phyloP scores from a whole-genome alignment of 768 basidiomycete species.

The Lactarius hengduanensis region DNA sequence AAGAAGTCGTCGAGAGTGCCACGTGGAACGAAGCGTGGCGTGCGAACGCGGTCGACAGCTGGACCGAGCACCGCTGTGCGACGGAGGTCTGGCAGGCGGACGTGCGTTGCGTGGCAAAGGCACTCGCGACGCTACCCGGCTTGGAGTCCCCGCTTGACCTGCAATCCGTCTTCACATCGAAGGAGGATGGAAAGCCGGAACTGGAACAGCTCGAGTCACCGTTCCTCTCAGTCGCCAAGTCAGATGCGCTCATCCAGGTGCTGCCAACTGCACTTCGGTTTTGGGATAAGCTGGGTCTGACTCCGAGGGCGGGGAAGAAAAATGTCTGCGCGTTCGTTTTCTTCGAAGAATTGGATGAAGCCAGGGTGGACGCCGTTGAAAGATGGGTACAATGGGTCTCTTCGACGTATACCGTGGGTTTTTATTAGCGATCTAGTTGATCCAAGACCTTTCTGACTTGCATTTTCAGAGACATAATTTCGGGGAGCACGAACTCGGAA shows the following conservation, averaged over 20 bases:
- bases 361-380: slow-evolving; percentile 48
- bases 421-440: not conserved
- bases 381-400: slow-evolving; percentile 58
- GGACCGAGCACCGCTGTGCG: slow-evolving; percentile 29
- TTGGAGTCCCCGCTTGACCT: slow-evolving; percentile 46
- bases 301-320: slow-evolving; percentile 69
- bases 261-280: slow-evolving; percentile 71
- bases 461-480: slow-evolving; percentile 55
- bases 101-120: slow-evolving; percentile 43
- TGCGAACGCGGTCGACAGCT: slow-evolving; percentile 35
- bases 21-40: slow-evolving; percentile 69
- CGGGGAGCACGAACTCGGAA: slow-evolving; percentile 56
- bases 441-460: slow-evolving; percentile 17
- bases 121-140: slow-evolving; percentile 43
- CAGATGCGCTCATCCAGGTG: slow-evolving; percentile 65
- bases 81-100: slow-evolving; percentile 60
- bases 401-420: slow-evolving; percentile 57
- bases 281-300: slow-evolving; percentile 82
- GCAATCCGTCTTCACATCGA: slow-evolving; percentile 40
- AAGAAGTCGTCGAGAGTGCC: slow-evolving; percentile 72
- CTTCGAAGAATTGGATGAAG: slow-evolving; percentile 58
- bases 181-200: slow-evolving; percentile 8
- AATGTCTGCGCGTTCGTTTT: slow-evolving; percentile 66
- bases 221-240: slow-evolving; percentile 63
- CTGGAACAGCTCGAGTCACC: slow-evolving; percentile 49